Conservation (phyloP, 2,329 filamentous ascomycete species). For the Exophiala alcalophila region DNA sequence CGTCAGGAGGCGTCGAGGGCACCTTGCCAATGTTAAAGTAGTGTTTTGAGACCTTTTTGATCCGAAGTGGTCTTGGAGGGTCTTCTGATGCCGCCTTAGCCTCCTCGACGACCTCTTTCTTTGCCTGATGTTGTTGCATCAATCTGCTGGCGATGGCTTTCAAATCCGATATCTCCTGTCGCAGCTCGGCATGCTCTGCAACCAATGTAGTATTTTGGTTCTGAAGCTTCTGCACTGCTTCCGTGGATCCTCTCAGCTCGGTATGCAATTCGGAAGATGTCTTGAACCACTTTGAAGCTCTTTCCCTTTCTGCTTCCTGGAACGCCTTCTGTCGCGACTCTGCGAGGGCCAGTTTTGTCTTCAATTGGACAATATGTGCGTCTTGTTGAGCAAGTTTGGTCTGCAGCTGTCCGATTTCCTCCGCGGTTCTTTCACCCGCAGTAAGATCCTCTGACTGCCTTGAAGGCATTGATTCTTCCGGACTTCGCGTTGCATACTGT, state of each 20-base stretch:
- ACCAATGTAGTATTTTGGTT: neutral
- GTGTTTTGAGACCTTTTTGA: too few species aligned
- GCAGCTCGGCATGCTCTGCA: conserved; percentile 11
- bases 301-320: conserved; percentile 8
- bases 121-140: conserved; percentile 5
- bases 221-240: conserved; percentile 6
- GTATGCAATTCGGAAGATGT: conserved; percentile 4
- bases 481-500: conserved; percentile 13
- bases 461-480: neutral
- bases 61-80: too few species aligned
- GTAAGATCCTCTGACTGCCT: too few species aligned
- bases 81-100: neutral
- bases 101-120: neutral
- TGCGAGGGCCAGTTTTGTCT: conserved; percentile 12
- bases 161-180: conserved; percentile 9
- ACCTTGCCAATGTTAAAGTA: too few species aligned
- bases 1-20: too few species aligned
- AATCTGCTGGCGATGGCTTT: conserved; percentile 10
- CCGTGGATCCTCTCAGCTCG: conserved; percentile 13
- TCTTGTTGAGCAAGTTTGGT: conserved; percentile 8
- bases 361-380: conserved; percentile 8
- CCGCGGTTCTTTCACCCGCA: neutral
- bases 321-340: conserved; percentile 10
- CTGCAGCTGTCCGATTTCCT: conserved; percentile 10
- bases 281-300: conserved; percentile 10